Percentiles rank a stretch among this genome's conserved stretches.
phyloP scores from a whole-genome alignment of 2,329 filamentous ascomycete species.

The Curvularia hawaiiensis region DNA sequence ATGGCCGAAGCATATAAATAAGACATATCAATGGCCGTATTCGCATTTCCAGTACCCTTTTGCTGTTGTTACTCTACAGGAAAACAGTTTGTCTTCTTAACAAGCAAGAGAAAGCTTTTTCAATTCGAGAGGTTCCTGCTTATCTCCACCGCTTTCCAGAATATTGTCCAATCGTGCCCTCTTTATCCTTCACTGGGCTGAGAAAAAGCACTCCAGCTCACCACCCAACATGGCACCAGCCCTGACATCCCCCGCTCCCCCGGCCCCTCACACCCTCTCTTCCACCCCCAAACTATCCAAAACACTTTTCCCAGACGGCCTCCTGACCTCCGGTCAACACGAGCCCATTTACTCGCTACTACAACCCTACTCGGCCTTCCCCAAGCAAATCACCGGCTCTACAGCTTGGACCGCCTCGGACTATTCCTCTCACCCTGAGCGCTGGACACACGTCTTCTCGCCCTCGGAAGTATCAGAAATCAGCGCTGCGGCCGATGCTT shows the following conservation, averaged over 20 bases:
- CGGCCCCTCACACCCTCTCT: conserved; percentile 45
- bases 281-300: conserved; percentile 45
- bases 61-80: background rate
- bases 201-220: background rate
- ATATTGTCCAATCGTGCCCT: background rate
- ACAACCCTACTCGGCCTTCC: conserved; percentile 72
- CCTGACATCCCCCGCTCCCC: conserved; percentile 45
- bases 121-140: background rate
- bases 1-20: background rate
- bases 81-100: background rate
- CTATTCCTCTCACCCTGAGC: conserved; percentile 65
- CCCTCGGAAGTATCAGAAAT: conserved; percentile 71
- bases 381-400: conserved; percentile 70
- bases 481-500: conserved; percentile 68
- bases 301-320: conserved; percentile 66
- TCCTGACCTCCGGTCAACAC: conserved; percentile 75
- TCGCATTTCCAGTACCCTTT: background rate
- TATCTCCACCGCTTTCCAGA: background rate
- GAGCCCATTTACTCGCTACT: conserved; percentile 69
- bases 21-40: background rate
- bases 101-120: background rate
- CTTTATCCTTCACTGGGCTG: background rate
- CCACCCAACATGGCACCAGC: conserved; percentile 46
- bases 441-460: conserved; percentile 75
- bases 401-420: conserved; percentile 75